Evolutionary conservation across 2,329 filamentous ascomycete species (phyloP), one percentile per base, ranked within the genome.

Genomic region (Neodidymelliopsis sp.): DNA sequence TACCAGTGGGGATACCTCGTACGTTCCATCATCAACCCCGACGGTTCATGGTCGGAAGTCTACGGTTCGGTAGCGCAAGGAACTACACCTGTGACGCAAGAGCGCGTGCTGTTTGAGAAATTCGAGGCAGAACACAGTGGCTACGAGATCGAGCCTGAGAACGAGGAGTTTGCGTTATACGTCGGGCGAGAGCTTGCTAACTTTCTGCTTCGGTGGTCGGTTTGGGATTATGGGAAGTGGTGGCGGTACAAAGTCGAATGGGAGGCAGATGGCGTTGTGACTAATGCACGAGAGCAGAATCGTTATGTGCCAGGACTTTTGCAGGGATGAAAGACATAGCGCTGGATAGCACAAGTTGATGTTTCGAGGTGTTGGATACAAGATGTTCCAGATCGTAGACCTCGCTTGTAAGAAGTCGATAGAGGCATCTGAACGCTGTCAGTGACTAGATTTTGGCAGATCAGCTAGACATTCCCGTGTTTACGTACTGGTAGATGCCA

Each of bases 1-100:
- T 54, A 60, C 11, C 31, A 53, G 10, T 57, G 53, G 55, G 30
- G 40, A 0, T 51, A 41, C 18, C 55, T 56, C n/a, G 50, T 59
- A 18, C 51, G 52, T 2, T 55, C 47, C 1, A n/a, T 6, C 3
- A 57, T 60, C n/a, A 39, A 49, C 6, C 3, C 11, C 2, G 9
- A 46, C 0, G 55, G 57, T 12, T 25, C 34, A 2, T 59, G 59
- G 57, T 44, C 16, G 7, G 57, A 60, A 22, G 36, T 25, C 2
- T 62, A 45, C 35, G 55, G 53, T 13, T 46, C 49, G 7, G 27
- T 37, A 1, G 40, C 49, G 7, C 38, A 43, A 18, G 49, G 39
- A 8, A 54, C 25, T 13, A 54, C 54, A 7, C 42, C 48, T 1
- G 28, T 54, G 3, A 55, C 34, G 2, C 33, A 47, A 5, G 18